Conservation (phyloP, 306 rosid species). For the Parietaria judaica region DNA sequence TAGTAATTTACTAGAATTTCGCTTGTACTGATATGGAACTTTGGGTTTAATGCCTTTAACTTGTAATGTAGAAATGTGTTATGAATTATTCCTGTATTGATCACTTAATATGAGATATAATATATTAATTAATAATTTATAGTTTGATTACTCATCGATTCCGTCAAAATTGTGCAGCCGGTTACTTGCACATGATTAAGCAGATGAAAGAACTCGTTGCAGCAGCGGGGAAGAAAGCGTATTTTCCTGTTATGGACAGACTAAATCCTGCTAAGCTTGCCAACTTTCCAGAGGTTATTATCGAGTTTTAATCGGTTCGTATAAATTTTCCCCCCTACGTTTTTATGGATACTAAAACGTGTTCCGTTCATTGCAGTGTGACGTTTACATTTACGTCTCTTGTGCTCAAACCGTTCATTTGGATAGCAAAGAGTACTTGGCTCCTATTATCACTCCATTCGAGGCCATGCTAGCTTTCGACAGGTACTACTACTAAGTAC, state of each 20-base stretch:
- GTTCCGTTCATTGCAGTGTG: slow-evolving; percentile 53
- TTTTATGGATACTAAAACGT: not conserved
- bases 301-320: not conserved
- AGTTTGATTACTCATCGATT: not conserved
- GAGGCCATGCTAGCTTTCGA: slow-evolving; percentile 84
- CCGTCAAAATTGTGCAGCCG: slow-evolving; percentile 47
- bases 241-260: slow-evolving; percentile 80
- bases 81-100: not conserved
- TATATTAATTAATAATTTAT: not conserved
- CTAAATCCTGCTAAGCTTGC: slow-evolving; percentile 98
- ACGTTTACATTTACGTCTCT: slow-evolving; percentile 73
- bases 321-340: not conserved
- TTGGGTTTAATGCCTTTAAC: not conserved
- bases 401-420: slow-evolving; percentile 88
- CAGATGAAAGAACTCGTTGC: slow-evolving; percentile 79
- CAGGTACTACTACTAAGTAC: slow-evolving; percentile 40
- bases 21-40: not conserved
- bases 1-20: not conserved
- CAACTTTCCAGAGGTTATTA: slow-evolving; percentile 83
- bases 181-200: slow-evolving; percentile 68
- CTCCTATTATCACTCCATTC: slow-evolving; percentile 90
- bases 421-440: slow-evolving; percentile 90
- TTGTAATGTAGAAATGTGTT: not conserved
- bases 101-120: not conserved
- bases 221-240: slow-evolving; percentile 73